These are phyloP conservation scores for Inonotus obliquus DNA, from an alignment of 1,284 basidiomycete genomes.

Conservation along the genomic window DNA sequence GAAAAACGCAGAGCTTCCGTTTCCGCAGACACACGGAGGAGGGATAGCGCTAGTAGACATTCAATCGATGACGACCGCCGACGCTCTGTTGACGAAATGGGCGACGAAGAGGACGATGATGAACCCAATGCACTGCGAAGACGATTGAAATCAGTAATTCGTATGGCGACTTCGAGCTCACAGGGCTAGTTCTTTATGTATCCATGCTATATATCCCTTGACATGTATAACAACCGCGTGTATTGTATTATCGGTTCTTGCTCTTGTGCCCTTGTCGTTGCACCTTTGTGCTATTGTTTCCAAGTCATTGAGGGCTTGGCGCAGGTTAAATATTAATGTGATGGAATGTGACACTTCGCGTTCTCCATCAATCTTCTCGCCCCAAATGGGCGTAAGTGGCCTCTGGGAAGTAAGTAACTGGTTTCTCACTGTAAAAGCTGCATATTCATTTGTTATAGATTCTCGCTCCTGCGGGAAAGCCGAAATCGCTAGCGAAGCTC, in stretches of 20 bases:
- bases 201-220: background rate
- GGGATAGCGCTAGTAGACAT: background rate
- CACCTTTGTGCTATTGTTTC: background rate
- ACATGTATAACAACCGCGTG: background rate
- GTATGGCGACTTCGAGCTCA: slow-evolving; percentile 2
- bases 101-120: slow-evolving; percentile 4
- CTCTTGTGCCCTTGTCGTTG: too few species aligned
- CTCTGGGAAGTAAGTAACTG: slow-evolving; percentile 29
- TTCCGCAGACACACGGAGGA: background rate
- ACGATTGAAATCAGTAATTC: slow-evolving; percentile 14
- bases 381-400: slow-evolving; percentile 29
- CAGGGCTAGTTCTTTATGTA: background rate
- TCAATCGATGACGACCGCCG: slow-evolving; percentile 4
- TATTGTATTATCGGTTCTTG: background rate
- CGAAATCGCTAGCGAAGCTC: slow-evolving; percentile 34
- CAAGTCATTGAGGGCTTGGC: background rate
- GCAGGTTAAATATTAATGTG: background rate
- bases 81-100: slow-evolving; percentile 5
- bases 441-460: slow-evolving; percentile 25
- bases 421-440: background rate
- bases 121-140: slow-evolving; percentile 9
- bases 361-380: background rate
- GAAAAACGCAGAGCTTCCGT: slow-evolving; percentile 1
- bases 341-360: background rate
- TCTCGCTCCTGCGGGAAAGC: slow-evolving; percentile 33